Conservation (phyloP, 495 filamentous ascomycete species). For the Bacidia rubella region DNA sequence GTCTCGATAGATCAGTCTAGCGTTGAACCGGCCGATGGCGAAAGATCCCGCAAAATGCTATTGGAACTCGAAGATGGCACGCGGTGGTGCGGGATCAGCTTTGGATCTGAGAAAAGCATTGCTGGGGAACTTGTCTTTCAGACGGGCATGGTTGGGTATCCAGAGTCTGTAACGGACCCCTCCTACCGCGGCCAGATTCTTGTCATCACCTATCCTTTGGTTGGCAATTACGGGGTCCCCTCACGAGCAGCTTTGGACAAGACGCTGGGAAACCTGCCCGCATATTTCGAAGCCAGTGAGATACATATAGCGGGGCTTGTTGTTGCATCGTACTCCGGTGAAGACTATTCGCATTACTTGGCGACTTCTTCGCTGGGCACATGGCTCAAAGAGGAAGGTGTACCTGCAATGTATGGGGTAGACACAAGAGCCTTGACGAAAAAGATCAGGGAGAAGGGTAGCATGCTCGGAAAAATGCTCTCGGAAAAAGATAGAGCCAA, state of each 20-base stretch:
- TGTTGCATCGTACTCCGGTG: slow-evolving; percentile 78
- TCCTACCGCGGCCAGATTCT: slow-evolving; percentile 88
- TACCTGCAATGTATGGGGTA: slow-evolving; percentile 93
- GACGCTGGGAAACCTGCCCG: slow-evolving; percentile 67
- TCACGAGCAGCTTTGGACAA: slow-evolving; percentile 69
- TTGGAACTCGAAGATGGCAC: slow-evolving; percentile 86
- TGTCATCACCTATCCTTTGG: slow-evolving; percentile 78
- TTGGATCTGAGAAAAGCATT: slow-evolving; percentile 81
- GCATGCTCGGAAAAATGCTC: slow-evolving; percentile 88
- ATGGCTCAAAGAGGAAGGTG: slow-evolving; percentile 90
- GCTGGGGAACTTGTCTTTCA: slow-evolving; percentile 97
- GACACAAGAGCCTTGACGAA: slow-evolving; percentile 92
- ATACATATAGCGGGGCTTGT: slow-evolving; percentile 90
- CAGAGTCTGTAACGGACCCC: slow-evolving; percentile 85
- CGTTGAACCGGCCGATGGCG: slow-evolving; percentile 22
- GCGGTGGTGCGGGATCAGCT: slow-evolving; percentile 84
- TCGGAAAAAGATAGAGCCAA: slow-evolving; percentile 39
- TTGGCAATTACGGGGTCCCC: slow-evolving; percentile 92
- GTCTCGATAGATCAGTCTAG: neutral
- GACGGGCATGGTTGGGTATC: slow-evolving; percentile 98
- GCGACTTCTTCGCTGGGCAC: slow-evolving; percentile 76
- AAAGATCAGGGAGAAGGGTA: slow-evolving; percentile 81
- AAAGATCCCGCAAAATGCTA: slow-evolving; percentile 42
- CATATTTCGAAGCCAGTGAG: slow-evolving; percentile 78
- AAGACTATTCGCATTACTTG: slow-evolving; percentile 88